Percentiles rank a stretch among this genome's conserved stretches.
phyloP scores from a whole-genome alignment of 2,329 filamentous ascomycete genomes.

The Delphinella strobiligena region DNA sequence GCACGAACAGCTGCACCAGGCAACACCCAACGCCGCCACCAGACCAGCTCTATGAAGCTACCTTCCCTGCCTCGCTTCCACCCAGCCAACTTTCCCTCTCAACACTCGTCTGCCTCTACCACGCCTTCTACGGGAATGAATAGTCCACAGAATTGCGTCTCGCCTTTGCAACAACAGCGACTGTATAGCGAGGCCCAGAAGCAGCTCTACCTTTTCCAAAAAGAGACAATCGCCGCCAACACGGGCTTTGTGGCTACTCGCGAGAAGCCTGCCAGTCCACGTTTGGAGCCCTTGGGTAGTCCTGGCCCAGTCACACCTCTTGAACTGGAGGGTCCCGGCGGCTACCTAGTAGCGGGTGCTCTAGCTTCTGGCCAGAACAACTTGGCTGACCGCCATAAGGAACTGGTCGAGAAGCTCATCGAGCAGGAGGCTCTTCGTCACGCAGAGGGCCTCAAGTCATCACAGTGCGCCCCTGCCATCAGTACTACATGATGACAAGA shows the following conservation, averaged over 20 bases:
- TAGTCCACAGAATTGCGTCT: conserved; percentile 31
- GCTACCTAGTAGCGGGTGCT: conserved; percentile 35
- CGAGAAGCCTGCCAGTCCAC: conserved; percentile 35
- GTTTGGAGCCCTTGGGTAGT: conserved; percentile 36
- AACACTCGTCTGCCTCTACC: conserved; percentile 21
- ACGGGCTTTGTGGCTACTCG: conserved; percentile 11
- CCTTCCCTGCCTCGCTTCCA: conserved; percentile 41
- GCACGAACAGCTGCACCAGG: conserved; percentile 15
- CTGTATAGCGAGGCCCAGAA: conserved; percentile 37
- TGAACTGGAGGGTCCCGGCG: conserved; percentile 31
- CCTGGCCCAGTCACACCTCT: conserved; percentile 42
- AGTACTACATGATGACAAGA: neutral
- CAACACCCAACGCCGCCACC: conserved; percentile 23
- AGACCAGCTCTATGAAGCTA: conserved; percentile 28
- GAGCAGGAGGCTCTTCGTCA: conserved; percentile 28
- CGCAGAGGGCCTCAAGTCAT: neutral
- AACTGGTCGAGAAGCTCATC: conserved; percentile 37
- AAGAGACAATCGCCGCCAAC: conserved; percentile 24
- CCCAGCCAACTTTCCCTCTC: conserved; percentile 36
- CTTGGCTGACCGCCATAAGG: conserved; percentile 16
- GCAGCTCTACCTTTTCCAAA: conserved; percentile 37
- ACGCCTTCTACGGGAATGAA: conserved; percentile 26
- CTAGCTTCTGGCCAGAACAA: conserved; percentile 13
- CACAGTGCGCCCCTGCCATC: neutral
- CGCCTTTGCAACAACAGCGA: conserved; percentile 29